Conservation (phyloP, 768 basidiomycete species). For the Galerina marginata region DNA sequence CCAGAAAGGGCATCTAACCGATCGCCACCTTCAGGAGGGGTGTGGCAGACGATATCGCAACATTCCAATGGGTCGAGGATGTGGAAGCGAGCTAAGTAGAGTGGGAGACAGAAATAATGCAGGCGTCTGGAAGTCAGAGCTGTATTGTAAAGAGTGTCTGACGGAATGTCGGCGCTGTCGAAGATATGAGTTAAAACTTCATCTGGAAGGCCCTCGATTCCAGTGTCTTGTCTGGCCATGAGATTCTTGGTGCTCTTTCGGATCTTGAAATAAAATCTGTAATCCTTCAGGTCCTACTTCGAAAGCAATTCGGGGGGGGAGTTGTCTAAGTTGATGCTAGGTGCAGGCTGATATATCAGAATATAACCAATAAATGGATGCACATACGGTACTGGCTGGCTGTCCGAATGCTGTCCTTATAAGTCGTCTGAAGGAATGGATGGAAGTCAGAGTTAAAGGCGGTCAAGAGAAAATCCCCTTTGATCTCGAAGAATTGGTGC, state of each 20-base stretch:
- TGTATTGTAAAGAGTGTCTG: slow-evolving; percentile 18
- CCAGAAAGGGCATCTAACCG: slow-evolving; percentile 21
- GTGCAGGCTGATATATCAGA: too few species aligned
- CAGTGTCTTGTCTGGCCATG: not conserved
- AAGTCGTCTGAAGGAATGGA: too few species aligned
- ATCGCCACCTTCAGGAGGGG: slow-evolving; percentile 7
- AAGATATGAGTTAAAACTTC: slow-evolving; percentile 28
- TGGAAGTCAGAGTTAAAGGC: not conserved
- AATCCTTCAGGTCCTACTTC: too few species aligned
- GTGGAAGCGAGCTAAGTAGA: slow-evolving; percentile 21
- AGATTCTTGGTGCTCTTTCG: not conserved
- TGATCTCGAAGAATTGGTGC: not conserved
- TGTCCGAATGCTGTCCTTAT: too few species aligned
- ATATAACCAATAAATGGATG: too few species aligned
- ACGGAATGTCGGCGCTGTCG: slow-evolving; percentile 18
- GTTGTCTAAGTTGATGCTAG: too few species aligned
- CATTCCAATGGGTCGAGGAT: slow-evolving; percentile 20
- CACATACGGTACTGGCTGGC: too few species aligned
- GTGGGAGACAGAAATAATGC: slow-evolving; percentile 22
- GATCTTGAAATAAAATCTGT: too few species aligned
- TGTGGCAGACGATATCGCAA: slow-evolving; percentile 17
- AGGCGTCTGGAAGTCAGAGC: slow-evolving; percentile 22
- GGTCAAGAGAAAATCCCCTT: not conserved
- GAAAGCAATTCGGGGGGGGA: too few species aligned
- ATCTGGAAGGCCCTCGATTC: slow-evolving; percentile 25